Evolutionary conservation across 495 filamentous ascomycete species (phyloP), one percentile per base, ranked within the genome.

Genomic region (Sordaria brevicollis): DNA sequence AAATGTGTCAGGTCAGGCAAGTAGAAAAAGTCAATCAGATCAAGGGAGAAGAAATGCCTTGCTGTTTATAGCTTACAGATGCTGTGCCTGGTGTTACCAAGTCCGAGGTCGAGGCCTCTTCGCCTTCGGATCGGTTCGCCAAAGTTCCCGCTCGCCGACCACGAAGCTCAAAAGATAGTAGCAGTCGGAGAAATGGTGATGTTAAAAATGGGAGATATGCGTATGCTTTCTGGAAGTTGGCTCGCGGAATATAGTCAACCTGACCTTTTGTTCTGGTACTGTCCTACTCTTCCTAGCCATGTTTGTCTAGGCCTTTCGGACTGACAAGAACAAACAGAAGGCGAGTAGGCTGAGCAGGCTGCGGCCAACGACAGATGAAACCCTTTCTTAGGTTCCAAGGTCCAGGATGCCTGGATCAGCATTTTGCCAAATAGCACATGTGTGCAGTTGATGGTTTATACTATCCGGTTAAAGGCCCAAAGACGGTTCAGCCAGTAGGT

Each of bases 371-470:
- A 67, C 66, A 9, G 65, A 65, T 25, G 37, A 33, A 35, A 68
- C 70, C 37, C 70, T 37, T 69, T 68, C 43, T 69, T 72, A 74
- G 49, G 43, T n/a, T 13, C 43, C 43, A 54, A 54, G 49, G 25
- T 62, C 13, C 67, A 29, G 38, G 36, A 62, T 15, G 57, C 68
- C 65, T 66, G 70, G 74, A 75, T 74, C 72, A 65, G 65, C 74
- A 75, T 75, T 75, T 72, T 75, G 67, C 74, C 74, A 75, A 73
- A 75, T 68, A 74, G 68, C 54, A 67, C 29, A 65, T 74, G 71
- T 74, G 72, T 71, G 68, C 67, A 73, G 70, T 74, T 75, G 68
- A 71, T 67, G 54, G 70, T n/a, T 10, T 66, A 37, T 72, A 69
- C 34, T 72, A 71, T 74, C 72, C 74, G 72, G 74, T 70, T 75